Percentiles rank a stretch among this genome's conserved stretches.
Conservation (phyloP, 179 eudicot species). For the Silene vulgaris region DNA sequence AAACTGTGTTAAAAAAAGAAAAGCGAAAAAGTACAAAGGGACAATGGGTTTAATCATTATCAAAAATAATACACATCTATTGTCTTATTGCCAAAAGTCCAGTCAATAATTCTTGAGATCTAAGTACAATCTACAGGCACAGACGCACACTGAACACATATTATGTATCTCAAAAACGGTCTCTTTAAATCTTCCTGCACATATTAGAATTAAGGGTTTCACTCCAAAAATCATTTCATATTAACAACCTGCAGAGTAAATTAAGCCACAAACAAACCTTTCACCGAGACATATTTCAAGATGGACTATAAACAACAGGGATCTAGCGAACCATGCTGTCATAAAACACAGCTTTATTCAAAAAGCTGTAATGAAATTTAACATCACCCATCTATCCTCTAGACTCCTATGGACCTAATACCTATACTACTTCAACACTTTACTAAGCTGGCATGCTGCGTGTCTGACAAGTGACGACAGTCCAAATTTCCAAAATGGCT, state of each 20-base stretch:
- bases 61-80: slow-evolving; percentile 5
- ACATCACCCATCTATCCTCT: neutral
- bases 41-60: neutral
- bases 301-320: neutral
- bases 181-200: slow-evolving; percentile 3
- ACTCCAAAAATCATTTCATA: neutral
- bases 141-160: neutral
- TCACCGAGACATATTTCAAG: neutral
- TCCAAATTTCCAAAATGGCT: neutral
- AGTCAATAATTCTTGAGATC: neutral
- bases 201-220: neutral
- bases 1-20: too few species aligned
- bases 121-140: neutral
- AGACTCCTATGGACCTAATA: neutral
- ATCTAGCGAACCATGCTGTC: neutral
- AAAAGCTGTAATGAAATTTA: too few species aligned
- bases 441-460: neutral
- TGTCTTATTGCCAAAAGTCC: slow-evolving; percentile 1
- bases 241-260: neutral
- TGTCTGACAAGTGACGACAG: neutral
- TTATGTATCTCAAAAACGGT: neutral
- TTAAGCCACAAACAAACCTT: neutral
- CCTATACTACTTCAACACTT: neutral
- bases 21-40: neutral
- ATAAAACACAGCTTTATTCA: neutral